phyloP scores from a whole-genome alignment of 805 yeast genomes.

The Wickerhamomyces subpelliculosus region DNA sequence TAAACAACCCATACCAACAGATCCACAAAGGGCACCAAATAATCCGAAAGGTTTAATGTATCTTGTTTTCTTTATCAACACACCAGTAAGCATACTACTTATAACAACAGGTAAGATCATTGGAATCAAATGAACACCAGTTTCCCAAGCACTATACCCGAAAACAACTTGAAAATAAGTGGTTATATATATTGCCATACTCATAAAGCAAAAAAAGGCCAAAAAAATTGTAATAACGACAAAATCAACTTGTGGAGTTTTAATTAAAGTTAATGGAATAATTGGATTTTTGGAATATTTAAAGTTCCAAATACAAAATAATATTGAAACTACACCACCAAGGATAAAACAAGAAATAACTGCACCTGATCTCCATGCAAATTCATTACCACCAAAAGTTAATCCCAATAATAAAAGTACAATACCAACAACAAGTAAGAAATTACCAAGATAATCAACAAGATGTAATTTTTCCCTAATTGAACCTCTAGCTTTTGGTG shows the following conservation, averaged over 20 bases:
- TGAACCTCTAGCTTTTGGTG: constrained; percentile 39
- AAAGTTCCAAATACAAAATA: constrained; percentile 35
- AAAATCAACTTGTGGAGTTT: constrained; percentile 28
- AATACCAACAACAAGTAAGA: constrained; percentile 33
- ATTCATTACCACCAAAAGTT: constrained; percentile 47
- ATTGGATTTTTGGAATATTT: constrained; percentile 35
- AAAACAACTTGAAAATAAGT: constrained; percentile 34
- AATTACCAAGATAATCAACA: constrained; percentile 45
- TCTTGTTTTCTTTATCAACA: constrained; percentile 28
- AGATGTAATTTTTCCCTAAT: constrained; percentile 29
- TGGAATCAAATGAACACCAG: constrained; percentile 19
- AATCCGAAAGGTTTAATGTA: constrained; percentile 35
- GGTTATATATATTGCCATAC: constrained; percentile 21
- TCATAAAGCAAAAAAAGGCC: constrained; percentile 35
- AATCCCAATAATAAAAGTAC: constrained; percentile 42
- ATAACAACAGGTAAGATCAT: constrained; percentile 11
- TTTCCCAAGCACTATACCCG: constrained; percentile 15
- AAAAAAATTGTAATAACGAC: constrained; percentile 24
- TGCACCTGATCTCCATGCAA: constrained; percentile 49
- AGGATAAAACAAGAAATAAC: constrained; percentile 31
- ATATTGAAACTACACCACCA: constrained; percentile 32
- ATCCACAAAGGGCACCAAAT: constrained; percentile 27
- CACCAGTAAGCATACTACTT: constrained; percentile 23
- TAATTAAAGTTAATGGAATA: constrained; percentile 35
- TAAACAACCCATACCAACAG: constrained; percentile 39